Evolutionary conservation across 768 basidiomycete genomes (phyloP), one percentile per base, ranked within the genome.

Genomic region (Calocera viscosa): DNA sequence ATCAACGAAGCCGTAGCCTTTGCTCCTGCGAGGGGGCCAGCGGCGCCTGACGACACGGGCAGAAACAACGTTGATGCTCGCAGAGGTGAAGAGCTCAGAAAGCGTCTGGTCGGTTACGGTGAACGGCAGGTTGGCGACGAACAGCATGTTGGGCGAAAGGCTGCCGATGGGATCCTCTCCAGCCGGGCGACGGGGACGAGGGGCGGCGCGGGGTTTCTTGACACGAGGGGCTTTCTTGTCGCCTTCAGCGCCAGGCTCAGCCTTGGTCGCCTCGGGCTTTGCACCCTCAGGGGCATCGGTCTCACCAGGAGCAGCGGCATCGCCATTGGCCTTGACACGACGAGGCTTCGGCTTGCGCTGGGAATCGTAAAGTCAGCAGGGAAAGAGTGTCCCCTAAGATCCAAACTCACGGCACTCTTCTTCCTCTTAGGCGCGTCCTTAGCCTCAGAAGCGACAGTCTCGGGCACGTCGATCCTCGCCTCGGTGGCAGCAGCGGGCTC

Each of bases 51-150:
- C 91, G 70, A 99, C 89, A 71, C 90, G 90, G 69, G 94, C 94
- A 71, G 88, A 89, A 74, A 83, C 80, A 71, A 95, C 90, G 43
- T 78, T 80, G 79, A 96, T 86, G 70, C 85, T 90, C 26, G 87
- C 90, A 70, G 91, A 89, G 64, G 86, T 89, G 82, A 99, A 98
- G 72, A 96, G 81, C 49, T 84, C 79, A 30, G 83, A 75, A 70
- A 99, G 86, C 65, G 82, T 87, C 33, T 81, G 88, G 74, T 98
- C 94, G 67, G 91, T 90, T 70, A 97, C 85, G 76, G 79, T 86
- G 85, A 97, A 98, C 49, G 93, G 91, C 68, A 98, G 91, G 81
- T 98, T 98, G 79, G 94, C 95, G 72, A 97, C 94, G 73, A 97
- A 97, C 71, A 97, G 82, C 79, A 91, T 86, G 67, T 82, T 89